phyloP scores from a whole-genome alignment of 306 rosid genomes.

The Cajanus cajan region DNA sequence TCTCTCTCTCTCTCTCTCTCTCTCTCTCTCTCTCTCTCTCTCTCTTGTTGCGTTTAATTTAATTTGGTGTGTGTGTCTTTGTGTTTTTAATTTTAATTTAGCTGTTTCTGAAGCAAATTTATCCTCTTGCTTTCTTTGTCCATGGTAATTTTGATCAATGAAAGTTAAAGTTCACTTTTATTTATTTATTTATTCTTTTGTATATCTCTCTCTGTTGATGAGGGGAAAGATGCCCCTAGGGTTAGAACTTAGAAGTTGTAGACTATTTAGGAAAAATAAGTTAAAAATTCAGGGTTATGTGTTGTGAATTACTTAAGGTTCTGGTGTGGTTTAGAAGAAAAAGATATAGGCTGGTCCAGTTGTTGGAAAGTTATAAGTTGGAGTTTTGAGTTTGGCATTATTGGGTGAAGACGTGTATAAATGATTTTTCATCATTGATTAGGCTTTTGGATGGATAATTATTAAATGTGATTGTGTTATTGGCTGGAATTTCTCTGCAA shows the following conservation, averaged over 20 bases:
- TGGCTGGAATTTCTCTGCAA: conserved; percentile 6
- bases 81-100: neutral
- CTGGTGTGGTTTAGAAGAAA: conserved; percentile 23
- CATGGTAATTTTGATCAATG: neutral
- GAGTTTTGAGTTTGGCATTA: conserved; percentile 27
- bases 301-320: conserved; percentile 31
- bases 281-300: conserved; percentile 5
- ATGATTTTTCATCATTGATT: conserved; percentile 1
- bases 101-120: conserved; percentile 10
- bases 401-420: neutral
- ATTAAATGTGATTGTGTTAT: neutral
- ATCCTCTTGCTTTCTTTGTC: neutral
- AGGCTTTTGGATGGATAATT: neutral
- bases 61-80: neutral
- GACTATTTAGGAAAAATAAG: neutral
- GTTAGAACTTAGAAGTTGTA: conserved; percentile 9
- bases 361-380: conserved; percentile 26
- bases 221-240: neutral
- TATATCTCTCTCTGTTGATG: conserved; percentile 1
- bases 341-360: neutral
- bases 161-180: conserved; percentile 17
- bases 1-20: neutral
- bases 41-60: neutral
- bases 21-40: neutral
- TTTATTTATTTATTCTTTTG: neutral